Percentiles rank a stretch among this genome's conserved stretches.
These are phyloP conservation scores for Penicillium digitatum DNA, from an alignment of 2,329 filamentous ascomycete species.

Conservation along the genomic window DNA sequence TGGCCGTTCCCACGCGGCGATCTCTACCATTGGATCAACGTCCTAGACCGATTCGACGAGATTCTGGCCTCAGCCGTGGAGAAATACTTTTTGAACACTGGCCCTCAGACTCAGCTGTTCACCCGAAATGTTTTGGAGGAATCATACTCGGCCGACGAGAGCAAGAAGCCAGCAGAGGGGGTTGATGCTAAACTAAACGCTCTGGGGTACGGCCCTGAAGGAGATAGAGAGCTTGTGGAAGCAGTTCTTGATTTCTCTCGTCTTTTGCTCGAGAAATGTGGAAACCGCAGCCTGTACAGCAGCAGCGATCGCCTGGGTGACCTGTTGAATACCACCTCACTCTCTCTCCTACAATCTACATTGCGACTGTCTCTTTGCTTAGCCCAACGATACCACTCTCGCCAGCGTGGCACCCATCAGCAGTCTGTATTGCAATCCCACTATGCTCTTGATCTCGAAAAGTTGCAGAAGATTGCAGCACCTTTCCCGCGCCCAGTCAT, in stretches of 20 bases:
- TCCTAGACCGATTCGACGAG: constrained; percentile 88
- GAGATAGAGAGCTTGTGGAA: constrained; percentile 76
- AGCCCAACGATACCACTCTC: constrained; percentile 86
- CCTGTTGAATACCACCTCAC: constrained; percentile 80
- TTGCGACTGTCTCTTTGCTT: constrained; percentile 79
- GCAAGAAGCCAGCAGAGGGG: constrained; percentile 52
- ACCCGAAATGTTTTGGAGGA: constrained; percentile 39
- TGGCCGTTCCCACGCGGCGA: constrained; percentile 97
- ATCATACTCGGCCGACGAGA: constrained; percentile 57
- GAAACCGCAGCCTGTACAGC: constrained; percentile 91
- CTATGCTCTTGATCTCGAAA: constrained; percentile 69
- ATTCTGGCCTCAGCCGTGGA: constrained; percentile 77
- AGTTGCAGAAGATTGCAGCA: constrained; percentile 74
- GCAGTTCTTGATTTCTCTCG: constrained; percentile 79
- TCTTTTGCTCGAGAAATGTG: constrained; percentile 87
- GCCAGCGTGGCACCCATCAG: constrained; percentile 72
- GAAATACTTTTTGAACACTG: constrained; percentile 73
- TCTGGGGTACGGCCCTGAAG: constrained; percentile 66
- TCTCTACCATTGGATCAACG: constrained; percentile 94
- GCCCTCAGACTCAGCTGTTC: constrained; percentile 77
- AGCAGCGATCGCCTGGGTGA: constrained; percentile 88
- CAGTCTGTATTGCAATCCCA: constrained; percentile 75
- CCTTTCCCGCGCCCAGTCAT: constrained; percentile 74
- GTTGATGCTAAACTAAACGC: constrained; percentile 53
- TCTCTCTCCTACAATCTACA: constrained; percentile 71